Evolutionary conservation across 345 rosid genomes (phyloP), one percentile per base, ranked within the genome.

Genomic region (Tarenaya hassleriana): DNA sequence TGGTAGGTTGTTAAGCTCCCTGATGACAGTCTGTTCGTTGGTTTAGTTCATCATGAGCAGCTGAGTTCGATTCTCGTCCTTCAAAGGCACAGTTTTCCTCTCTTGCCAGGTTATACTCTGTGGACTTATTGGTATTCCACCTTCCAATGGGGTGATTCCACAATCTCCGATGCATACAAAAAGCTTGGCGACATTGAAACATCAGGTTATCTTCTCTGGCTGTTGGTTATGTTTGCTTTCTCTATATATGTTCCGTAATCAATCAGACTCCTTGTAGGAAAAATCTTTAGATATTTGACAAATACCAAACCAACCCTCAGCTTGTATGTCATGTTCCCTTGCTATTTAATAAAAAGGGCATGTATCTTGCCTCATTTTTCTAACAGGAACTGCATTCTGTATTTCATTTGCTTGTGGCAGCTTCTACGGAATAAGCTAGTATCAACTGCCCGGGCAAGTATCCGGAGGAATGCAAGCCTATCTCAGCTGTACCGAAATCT

Each of bases 121-220:
- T 21, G 98, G 98, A 51, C 88, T 91, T 41, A 72, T 91, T 55
- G 98, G 96, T 65, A 82, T 91, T 50, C 98, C 98, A 19, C 96
- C 98, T 44, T 79, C 98, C 39, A 91, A 91, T 63, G 98, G 98
- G 52, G 98, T 91, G 50, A 87, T 91, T 54, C 98, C 98, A 8
- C 96, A 91, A 56, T 91, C 98, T 40, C 98, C 98, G 33, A 91
- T 91, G 98, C 98, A 91, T 59, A 91, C 98, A 7, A 91, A 91
- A 55, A 80, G 92, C 80, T 74, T 91, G 68, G 92, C 98, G 50
- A 84, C 96, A 49, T 72, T 87, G 54, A 91, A 87, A 64, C 85
- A 87, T 70, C 96, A 90, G 91, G 98, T n/a, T n/a, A n/a, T n/a
- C n/a, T n/a, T n/a, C n/a, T n/a, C n/a, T n/a, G n/a, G n/a, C n/a